These are phyloP conservation scores for Arabidopsis arenosa DNA, from an alignment of 345 rosid species.

Conservation along the genomic window DNA sequence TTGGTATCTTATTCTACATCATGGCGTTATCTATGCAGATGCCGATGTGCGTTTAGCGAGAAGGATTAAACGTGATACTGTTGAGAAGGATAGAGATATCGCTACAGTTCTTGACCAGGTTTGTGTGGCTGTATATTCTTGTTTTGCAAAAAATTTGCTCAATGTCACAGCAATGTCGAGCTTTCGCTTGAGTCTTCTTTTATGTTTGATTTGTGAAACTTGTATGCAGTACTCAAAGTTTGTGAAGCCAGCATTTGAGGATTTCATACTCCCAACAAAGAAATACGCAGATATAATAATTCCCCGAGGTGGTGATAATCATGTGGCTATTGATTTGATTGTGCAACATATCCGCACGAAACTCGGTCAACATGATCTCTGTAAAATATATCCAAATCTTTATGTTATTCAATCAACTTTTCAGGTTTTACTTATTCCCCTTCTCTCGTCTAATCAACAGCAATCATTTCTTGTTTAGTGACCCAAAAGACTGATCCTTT, in stretches of 20 bases:
- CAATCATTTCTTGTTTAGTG: not conserved
- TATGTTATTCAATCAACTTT: conserved; percentile 91
- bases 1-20: not conserved
- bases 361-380: conserved; percentile 94
- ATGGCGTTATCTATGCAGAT: conserved; percentile 71
- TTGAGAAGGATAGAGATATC: conserved; percentile 86
- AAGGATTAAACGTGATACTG: conserved; percentile 92
- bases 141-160: not conserved
- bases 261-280: conserved; percentile 96
- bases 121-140: not conserved
- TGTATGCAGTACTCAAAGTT: conserved; percentile 88
- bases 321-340: conserved; percentile 92
- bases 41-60: conserved; percentile 98
- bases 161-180: not conserved
- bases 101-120: conserved; percentile 94
- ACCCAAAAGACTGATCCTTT: conserved; percentile 14
- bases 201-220: conserved; percentile 22
- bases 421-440: conserved; percentile 59
- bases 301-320: conserved; percentile 98
- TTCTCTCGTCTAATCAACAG: not conserved
- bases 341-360: conserved; percentile 92
- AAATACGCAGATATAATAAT: conserved; percentile 93
- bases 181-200: not conserved
- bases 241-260: conserved; percentile 97
- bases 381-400: conserved; percentile 92